Evolutionary conservation across 108 stramenopile genomes (phyloP), one percentile per base, ranked within the genome.

Genomic region (Stephanodiscus minutulus): DNA sequence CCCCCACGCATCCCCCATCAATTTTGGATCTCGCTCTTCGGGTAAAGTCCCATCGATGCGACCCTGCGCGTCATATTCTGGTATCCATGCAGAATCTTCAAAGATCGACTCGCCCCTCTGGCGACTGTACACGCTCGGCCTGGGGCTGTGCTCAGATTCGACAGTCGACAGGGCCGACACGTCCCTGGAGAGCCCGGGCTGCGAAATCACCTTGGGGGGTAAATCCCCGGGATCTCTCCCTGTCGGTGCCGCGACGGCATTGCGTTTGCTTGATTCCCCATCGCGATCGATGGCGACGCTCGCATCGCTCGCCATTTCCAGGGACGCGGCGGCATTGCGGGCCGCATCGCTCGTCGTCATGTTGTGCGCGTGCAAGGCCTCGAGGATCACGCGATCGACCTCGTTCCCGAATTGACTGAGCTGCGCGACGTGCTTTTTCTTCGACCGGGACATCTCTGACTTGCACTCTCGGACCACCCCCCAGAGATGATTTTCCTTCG

Each of bases 1-100:
- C 56, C 58, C 5, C 24, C 25, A 21, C 50, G 39, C 77, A 1
- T 71, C 77, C 27, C 64, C 78, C 27, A 68, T 27, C 35, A 68
- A 44, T 46, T 61, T 62, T 20, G 70, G 21, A 43, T 78, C 71
- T 29, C 35, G 60, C 52, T 72, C 72, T 44, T 79, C 78, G 28
- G 57, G 46, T 18, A 79, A 59, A n/a, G 78, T 44, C 33, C 78
- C 78, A 25, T 78, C 63, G 20, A 71, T 66, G 13, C 78, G 78
- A 22, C 78, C 78, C 29, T 33, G 17, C 7, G 66, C 44, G 50
- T 79, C 78, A 35, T 79, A 79, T 39, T 57, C 72, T 21, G 72
- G 61, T 54, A 53, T 47, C 78, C 78, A 79, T 17, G 60, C 71
- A 18, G 66, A 48, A 41, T 79, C 66, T 69, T 79, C 78, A 37